These are phyloP conservation scores for Ceriops decandra DNA, from an alignment of 345 rosid species.

Conservation along the genomic window DNA sequence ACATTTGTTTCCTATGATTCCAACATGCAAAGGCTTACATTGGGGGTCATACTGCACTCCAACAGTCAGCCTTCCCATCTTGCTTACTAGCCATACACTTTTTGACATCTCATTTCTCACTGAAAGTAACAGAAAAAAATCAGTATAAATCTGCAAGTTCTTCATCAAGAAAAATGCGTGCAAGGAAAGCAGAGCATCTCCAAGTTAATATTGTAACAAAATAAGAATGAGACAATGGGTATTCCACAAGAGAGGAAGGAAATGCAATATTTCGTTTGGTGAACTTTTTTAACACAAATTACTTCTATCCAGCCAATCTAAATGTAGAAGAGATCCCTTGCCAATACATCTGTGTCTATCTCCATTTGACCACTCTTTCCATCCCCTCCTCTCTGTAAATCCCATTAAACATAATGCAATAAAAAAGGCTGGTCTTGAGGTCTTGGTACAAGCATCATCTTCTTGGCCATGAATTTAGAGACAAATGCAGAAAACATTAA, in stretches of 20 bases:
- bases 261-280: no score
- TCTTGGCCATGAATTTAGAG: no score
- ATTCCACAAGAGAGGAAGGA: neutral
- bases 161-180: neutral
- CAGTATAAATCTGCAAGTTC: neutral
- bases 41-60: constrained; percentile 82
- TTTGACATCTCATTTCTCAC: constrained; percentile 58
- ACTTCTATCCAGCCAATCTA: no score
- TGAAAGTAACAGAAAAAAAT: constrained; percentile 18
- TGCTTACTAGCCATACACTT: constrained; percentile 82
- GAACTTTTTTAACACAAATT: no score
- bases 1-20: constrained; percentile 2
- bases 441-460: no score
- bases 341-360: no score
- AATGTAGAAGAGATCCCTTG: no score
- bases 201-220: neutral
- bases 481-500: neutral
- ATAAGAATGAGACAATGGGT: neutral
- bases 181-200: neutral
- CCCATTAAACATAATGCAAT: no score
- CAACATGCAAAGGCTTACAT: constrained; percentile 42
- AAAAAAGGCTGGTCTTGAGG: no score
- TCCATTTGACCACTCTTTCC: no score
- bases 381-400: no score
- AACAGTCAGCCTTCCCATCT: constrained; percentile 74